A percentile compares a stretch with the other conserved stretches of the same genome.
Conservation (phyloP, 1,284 basidiomycete genomes). For the Tilletia setariae region DNA sequence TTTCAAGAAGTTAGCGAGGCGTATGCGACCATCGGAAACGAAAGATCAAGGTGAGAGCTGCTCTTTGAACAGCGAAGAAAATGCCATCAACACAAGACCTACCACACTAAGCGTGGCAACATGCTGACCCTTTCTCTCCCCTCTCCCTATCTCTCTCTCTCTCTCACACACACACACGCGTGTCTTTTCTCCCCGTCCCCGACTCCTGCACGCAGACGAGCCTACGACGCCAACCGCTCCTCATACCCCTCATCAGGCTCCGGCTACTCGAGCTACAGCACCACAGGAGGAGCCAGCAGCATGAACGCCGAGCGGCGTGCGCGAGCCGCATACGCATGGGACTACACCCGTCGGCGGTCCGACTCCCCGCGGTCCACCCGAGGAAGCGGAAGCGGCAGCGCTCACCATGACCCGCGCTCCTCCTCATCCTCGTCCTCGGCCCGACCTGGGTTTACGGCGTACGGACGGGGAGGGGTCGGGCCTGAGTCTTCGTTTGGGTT, state of each 20-base stretch:
- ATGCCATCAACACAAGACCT: background rate
- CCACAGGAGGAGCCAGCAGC: constrained; percentile 28
- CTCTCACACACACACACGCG: too few relatives aligned
- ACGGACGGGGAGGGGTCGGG: background rate
- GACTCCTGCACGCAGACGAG: too few relatives aligned
- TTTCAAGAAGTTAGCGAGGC: constrained; percentile 53
- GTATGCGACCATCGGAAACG: constrained; percentile 41
- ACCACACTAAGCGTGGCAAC: too few relatives aligned
- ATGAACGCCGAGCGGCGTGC: constrained; percentile 38
- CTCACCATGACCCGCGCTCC: background rate
- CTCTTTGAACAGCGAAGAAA: background rate
- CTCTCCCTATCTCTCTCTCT: background rate
- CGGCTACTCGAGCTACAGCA: constrained; percentile 14
- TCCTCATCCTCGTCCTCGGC: constrained; percentile 1
- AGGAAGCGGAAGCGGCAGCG: background rate
- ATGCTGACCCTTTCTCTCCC: background rate
- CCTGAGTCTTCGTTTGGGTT: constrained; percentile 2
- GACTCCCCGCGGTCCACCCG: constrained; percentile 13
- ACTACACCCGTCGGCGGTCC: constrained; percentile 36
- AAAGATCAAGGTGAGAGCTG: constrained; percentile 23
- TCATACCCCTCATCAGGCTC: constrained; percentile 2
- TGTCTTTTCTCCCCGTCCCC: too few relatives aligned
- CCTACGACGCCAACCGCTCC: constrained; percentile 21
- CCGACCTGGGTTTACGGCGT: background rate
- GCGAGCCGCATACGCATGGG: constrained; percentile 50